phyloP scores from a whole-genome alignment of 805 yeast genomes.

The Metschnikowia noctiluminum region DNA sequence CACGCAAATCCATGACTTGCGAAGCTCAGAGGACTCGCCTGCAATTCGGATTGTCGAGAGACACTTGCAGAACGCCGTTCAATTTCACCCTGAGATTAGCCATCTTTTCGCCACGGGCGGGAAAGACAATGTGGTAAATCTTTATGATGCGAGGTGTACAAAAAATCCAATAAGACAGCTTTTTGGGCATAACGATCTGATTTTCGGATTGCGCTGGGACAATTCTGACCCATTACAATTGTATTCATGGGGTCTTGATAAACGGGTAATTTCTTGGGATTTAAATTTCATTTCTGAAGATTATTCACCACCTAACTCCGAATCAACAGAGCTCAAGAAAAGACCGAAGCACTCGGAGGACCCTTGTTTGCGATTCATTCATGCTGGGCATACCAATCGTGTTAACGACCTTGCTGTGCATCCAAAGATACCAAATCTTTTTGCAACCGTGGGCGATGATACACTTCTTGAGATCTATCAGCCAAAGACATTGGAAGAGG shows the following conservation, averaged over 20 bases:
- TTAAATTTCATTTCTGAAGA: conserved; percentile 56
- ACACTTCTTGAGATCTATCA: conserved; percentile 74
- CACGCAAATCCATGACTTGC: conserved; percentile 58
- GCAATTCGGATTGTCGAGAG: conserved; percentile 43
- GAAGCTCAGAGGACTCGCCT: conserved; percentile 36
- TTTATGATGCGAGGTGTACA: conserved; percentile 73
- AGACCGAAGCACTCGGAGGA: conserved; percentile 55
- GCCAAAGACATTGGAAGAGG: conserved; percentile 42
- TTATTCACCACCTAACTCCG: conserved; percentile 34
- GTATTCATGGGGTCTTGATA: conserved; percentile 60
- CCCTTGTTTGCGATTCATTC: conserved; percentile 74
- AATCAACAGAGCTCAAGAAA: conserved; percentile 42
- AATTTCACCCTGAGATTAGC: conserved; percentile 55
- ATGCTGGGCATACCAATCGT: conserved; percentile 81
- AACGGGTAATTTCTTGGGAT: conserved; percentile 75
- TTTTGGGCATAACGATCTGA: conserved; percentile 57
- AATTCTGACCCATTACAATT: conserved; percentile 48
- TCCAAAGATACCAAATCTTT: conserved; percentile 53
- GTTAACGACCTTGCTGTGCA: conserved; percentile 68
- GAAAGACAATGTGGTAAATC: conserved; percentile 65
- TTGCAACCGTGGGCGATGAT: conserved; percentile 74
- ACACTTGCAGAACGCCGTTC: conserved; percentile 65
- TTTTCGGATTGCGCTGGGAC: conserved; percentile 46
- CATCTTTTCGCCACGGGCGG: conserved; percentile 72
- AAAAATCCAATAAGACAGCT: conserved; percentile 57